A percentile compares a stretch with the other conserved stretches of the same genome.
Conservation (phyloP, 371 early-diverging fungal genomes). For the Coelomomyces lativittatus region DNA sequence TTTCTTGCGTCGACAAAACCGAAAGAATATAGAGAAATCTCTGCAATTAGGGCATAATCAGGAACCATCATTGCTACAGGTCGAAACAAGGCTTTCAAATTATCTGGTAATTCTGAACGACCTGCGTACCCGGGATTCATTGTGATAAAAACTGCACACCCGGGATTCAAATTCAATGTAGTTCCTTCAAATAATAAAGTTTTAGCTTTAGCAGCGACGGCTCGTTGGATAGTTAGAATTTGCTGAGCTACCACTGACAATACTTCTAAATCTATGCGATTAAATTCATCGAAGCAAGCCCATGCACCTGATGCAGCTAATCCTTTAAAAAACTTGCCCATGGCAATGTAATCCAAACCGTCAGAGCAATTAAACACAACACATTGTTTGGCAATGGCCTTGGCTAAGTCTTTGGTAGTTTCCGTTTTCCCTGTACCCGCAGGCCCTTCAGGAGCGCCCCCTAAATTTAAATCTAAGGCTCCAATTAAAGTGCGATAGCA, state of each 20-base stretch:
- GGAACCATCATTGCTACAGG: conserved; percentile 48
- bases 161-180: conserved; percentile 23
- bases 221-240: conserved; percentile 33
- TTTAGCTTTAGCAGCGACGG: conserved; percentile 16
- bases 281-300: conserved; percentile 48
- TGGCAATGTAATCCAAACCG: conserved; percentile 34
- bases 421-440: conserved; percentile 42
- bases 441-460: conserved; percentile 38
- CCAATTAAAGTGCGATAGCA: conserved; percentile 30
- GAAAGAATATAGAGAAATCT: conserved; percentile 34
- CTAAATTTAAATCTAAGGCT: conserved; percentile 39
- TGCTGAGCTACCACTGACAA: conserved; percentile 38
- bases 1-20: conserved; percentile 32
- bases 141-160: conserved; percentile 41
- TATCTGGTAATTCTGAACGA: conserved; percentile 39
- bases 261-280: conserved; percentile 30
- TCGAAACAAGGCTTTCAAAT: conserved; percentile 35
- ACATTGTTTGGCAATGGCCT: conserved; percentile 39
- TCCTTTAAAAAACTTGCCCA: conserved; percentile 43
- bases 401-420: conserved; percentile 37
- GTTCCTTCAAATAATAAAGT: conserved; percentile 33
- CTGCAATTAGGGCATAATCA: conserved; percentile 42
- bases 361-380: conserved; percentile 45
- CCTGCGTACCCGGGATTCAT: conserved; percentile 52
- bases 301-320: conserved; percentile 33